Evolutionary conservation across 352 stramenopile genomes (phyloP).

Genomic region (Blastocystis sp.): DNA sequence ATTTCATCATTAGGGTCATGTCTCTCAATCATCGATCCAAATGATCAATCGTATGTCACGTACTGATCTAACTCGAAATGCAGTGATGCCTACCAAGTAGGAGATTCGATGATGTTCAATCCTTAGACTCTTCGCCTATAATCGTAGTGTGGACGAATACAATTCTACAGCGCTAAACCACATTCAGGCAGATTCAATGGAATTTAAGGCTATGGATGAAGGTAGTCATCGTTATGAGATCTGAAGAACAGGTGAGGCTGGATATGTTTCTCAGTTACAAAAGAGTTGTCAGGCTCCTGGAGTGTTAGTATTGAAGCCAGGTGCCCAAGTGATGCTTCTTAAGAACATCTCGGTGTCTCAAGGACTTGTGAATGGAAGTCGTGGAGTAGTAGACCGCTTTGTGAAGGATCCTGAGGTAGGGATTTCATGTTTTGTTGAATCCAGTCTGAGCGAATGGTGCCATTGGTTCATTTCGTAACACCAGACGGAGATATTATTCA

Average conservation of each 20-base stretch:
- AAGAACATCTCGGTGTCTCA: slow-evolving; percentile 84
- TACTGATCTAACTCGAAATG: background rate
- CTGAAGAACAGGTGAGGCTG: background rate
- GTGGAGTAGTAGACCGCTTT: slow-evolving; percentile 82
- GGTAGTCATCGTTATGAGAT: background rate
- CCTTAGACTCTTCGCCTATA: slow-evolving; percentile 42
- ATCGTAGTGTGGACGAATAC: slow-evolving; percentile 26
- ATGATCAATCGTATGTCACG: slow-evolving; percentile 1
- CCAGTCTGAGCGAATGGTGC: background rate
- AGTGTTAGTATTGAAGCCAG: slow-evolving; percentile 9
- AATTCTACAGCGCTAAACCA: background rate
- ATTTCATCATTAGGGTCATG: background rate
- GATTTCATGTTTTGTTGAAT: background rate
- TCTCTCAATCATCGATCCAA: background rate
- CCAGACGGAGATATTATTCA: background rate
- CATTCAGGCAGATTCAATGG: background rate
- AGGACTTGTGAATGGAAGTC: slow-evolving; percentile 86
- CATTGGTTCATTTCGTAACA: slow-evolving; percentile 2
- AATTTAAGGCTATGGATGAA: background rate
- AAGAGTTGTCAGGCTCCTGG: slow-evolving; percentile 51
- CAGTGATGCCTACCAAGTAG: slow-evolving; percentile 28
- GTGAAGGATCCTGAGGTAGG: background rate
- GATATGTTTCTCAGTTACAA: slow-evolving; percentile 32
- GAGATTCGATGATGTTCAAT: background rate
- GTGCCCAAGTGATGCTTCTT: slow-evolving; percentile 87